Conservation (phyloP, 2,329 filamentous ascomycete genomes). For the Neocucurbitaria cava region DNA sequence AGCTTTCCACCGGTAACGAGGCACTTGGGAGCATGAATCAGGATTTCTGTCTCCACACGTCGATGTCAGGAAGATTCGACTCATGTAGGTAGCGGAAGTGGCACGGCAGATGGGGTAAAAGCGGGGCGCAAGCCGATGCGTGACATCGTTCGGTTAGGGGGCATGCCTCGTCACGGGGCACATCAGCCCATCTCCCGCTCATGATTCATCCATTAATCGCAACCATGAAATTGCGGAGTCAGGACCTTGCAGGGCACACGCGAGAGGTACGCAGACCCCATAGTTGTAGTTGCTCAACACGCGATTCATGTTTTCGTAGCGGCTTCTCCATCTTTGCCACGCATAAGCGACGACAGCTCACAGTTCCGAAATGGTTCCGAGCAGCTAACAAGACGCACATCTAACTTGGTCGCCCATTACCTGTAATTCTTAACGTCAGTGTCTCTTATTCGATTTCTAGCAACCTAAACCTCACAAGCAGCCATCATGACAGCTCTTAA, state of each 20-base stretch:
- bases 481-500: conserved; percentile 18
- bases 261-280: background rate
- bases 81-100: background rate
- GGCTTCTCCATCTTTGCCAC: conserved; percentile 1
- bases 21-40: conserved; percentile 1
- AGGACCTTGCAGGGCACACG: background rate
- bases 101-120: conserved; percentile 14
- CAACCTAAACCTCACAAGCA: background rate
- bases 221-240: background rate
- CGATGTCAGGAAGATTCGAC: background rate
- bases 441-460: too few species aligned
- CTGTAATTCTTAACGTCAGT: background rate
- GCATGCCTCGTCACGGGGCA: conserved; percentile 31
- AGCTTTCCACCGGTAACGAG: too few species aligned
- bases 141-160: conserved; percentile 3
- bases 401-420: background rate
- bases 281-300: conserved; percentile 6
- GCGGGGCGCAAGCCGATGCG: conserved; percentile 14
- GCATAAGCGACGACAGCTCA: background rate
- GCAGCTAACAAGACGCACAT: background rate
- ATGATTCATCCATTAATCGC: background rate
- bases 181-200: background rate
- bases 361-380: conserved; percentile 9
- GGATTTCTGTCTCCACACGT: background rate
- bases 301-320: background rate